Percentiles rank a stretch among this genome's conserved stretches.
phyloP scores from a whole-genome alignment of 1,139 yeast species.

The Meyerozyma sp. region DNA sequence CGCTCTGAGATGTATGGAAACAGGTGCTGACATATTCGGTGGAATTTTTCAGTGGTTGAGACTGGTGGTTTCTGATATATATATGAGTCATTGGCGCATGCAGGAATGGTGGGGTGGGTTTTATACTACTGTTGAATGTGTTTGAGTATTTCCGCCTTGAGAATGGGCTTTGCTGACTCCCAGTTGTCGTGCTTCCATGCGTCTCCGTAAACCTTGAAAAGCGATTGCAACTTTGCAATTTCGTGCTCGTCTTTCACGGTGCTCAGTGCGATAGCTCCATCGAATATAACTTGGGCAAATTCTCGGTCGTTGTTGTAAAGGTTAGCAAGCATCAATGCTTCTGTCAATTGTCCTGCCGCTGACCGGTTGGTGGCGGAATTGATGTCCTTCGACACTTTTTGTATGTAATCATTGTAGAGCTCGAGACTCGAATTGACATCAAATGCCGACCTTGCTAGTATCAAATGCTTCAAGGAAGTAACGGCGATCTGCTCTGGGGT shows the following conservation, averaged over 20 bases:
- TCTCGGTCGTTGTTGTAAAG: slow-evolving; percentile 52
- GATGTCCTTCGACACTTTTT: slow-evolving; percentile 28
- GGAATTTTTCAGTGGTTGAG: not conserved
- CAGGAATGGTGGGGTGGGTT: not conserved
- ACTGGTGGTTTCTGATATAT: not conserved
- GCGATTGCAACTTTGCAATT: slow-evolving; percentile 34
- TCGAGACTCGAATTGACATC: slow-evolving; percentile 42
- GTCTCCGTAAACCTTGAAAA: slow-evolving; percentile 56
- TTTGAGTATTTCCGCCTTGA: not conserved
- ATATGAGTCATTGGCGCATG: not conserved
- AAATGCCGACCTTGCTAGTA: slow-evolving; percentile 44
- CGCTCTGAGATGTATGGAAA: slow-evolving; percentile 13
- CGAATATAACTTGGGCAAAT: slow-evolving; percentile 56
- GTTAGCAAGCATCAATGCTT: slow-evolving; percentile 46
- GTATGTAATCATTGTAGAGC: slow-evolving; percentile 48
- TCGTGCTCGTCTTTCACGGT: slow-evolving; percentile 41
- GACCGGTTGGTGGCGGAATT: slow-evolving; percentile 33
- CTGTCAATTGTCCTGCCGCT: slow-evolving; percentile 45
- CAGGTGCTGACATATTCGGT: slow-evolving; percentile 2
- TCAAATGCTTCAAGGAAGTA: slow-evolving; percentile 36
- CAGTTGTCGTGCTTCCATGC: slow-evolving; percentile 29
- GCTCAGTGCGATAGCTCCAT: slow-evolving; percentile 43
- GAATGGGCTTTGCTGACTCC: slow-evolving; percentile 21
- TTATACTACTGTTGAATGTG: not conserved
- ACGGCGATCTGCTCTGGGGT: slow-evolving; percentile 28